Conservation (phyloP, 2,329 filamentous ascomycete genomes). For the Ceratocystis cubensis region DNA sequence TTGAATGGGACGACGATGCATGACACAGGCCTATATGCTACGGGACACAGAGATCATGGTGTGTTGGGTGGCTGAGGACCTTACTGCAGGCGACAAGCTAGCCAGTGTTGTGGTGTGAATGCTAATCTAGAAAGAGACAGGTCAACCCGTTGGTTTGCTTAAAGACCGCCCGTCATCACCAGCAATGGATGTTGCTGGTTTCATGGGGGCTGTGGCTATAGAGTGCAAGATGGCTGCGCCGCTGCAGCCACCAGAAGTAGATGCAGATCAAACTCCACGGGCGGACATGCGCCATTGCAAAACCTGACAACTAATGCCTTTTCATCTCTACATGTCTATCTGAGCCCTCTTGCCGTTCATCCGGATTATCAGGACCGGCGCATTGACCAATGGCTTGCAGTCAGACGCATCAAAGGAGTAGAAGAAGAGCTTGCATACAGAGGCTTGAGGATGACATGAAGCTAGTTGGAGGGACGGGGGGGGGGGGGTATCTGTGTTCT, state of each 20-base stretch:
- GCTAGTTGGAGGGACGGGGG: too few relatives aligned
- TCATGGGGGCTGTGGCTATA: neutral
- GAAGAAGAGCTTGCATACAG: neutral
- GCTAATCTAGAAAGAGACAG: neutral
- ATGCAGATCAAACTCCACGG: neutral
- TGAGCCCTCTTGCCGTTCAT: neutral
- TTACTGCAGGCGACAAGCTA: neutral
- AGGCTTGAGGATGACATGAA: neutral
- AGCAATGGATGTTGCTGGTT: neutral
- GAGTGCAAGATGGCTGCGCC: neutral
- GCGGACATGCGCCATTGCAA: neutral
- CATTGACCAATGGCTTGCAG: neutral
- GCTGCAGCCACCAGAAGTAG: neutral
- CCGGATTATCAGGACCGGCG: neutral
- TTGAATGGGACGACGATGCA: neutral
- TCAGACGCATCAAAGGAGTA: neutral
- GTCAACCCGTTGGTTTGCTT: neutral
- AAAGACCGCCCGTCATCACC: neutral
- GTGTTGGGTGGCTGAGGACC: neutral
- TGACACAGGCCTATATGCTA: neutral
- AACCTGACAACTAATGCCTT: neutral
- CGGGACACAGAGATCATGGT: neutral
- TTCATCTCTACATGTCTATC: neutral
- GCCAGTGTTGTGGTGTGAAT: neutral
- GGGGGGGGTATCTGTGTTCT: too few relatives aligned